Evolutionary conservation across 371 early-diverging fungal species (phyloP), one percentile per base, ranked within the genome.

Genomic region (Apophysomyces ossiformis): DNA sequence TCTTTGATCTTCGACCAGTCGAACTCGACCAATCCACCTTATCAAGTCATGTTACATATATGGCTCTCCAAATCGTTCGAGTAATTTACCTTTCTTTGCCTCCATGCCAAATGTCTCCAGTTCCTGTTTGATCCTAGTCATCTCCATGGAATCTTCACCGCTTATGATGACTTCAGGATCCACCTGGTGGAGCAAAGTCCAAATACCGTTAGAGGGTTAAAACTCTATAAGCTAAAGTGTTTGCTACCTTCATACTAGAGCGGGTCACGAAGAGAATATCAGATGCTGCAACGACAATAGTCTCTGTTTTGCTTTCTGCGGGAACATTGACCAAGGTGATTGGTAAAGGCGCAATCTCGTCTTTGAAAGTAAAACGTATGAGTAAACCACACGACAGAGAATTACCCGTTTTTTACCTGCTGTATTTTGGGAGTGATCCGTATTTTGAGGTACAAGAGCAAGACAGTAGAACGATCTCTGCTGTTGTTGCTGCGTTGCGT

Each of bases 1-100:
- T 92, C 90, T 47, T 90, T 88, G 64, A 96, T 85, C 76, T 93
- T 94, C 38, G 71, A 74, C 89, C 89, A 92, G 26, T 90, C 89
- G 58, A 79, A 88, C 61, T 91, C 93, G 3, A 68, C 64, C 1
- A 85, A 67, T 15, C 75, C 71, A 26, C 45, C 74, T 78, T 32
- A 15, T 32, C 57, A 37, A 39, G 43, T 36, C 16, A 36, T 45
- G 37, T 60, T 38, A 21, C n/a, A 32, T 32, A 38, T 37, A 57
- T 37, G 11, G 6, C 0, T 63, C 16, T 16, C 11, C 15, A 38
- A 15, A 57, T 43, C 6, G 59, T 54, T 12, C n/a, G 13, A 9
- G 37, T 43, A 18, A 38, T 2, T 58, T 72, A 68, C 77, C 61
- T 54, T 70, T 73, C 38, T 79, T 77, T 0, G 83, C 71, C 54